Evolutionary conservation across 257 asterid species (phyloP), one percentile per base, ranked within the genome.

Genomic region (Salvia rosmarinus): DNA sequence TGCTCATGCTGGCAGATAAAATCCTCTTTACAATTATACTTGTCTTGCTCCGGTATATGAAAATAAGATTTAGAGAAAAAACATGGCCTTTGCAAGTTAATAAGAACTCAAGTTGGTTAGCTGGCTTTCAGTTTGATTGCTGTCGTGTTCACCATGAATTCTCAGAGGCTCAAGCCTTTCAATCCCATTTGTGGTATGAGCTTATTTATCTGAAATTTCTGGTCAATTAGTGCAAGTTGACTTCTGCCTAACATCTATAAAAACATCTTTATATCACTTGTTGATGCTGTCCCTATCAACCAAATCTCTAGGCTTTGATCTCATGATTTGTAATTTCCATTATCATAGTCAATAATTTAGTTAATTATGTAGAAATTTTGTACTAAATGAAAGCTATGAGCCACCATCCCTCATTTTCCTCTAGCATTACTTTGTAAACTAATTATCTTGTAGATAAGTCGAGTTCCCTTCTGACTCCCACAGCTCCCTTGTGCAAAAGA

Each of bases 101-200:
- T 17, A 17, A 9, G 63, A 25, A 56, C 19, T 56, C 66, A 9
- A 49, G 7, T 47, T 4, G 4, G n/a, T 46, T 25, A 4, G 7
- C 10, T 57, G 21, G 13, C 28, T 28, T 21, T 30, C 25, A 25
- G 23, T 68, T 54, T n/a, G 2, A 4, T 59, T 71, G 28, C 13
- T 32, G 20, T 21, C 61, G 17, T 17, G 4, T 10, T 17, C 35
- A 58, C 10, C 16, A 42, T 59, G 28, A 21, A 25, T 14, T n/a
- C 55, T 25, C 20, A 23, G 75, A 39, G 23, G 66, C 34, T 25
- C 56, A 70, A 37, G 28, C 52, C 49, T 49, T 68, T 70, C 7
- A 4, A 32, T 55, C 21, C 14, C 20, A 20, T 59, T 13, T 12
- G 21, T 43, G 9, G 10, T 17, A 28, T 58, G 28, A 30, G 50